Evolutionary conservation across 805 yeast genomes (phyloP), one percentile per base, ranked within the genome.

Genomic region (Tetrapisispora arboricola): DNA sequence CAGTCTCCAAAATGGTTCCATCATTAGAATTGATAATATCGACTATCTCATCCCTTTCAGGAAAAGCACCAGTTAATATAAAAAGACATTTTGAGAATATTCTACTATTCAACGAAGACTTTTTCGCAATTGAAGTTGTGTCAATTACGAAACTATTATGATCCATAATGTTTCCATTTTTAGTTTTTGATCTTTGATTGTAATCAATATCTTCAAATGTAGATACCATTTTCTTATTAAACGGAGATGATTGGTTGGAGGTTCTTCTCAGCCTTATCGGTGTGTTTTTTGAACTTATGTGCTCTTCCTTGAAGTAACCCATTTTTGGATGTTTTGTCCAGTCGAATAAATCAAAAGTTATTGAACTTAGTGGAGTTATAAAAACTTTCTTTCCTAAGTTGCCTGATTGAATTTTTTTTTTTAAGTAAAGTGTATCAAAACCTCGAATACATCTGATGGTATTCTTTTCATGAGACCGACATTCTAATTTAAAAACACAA

Each of bases 391-490:
- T 54, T 1, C 46, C 46, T 13, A 55, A 36, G 11, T 36, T 35
- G 11, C 54, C 54, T 22, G 51, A 50, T 15, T 43, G 45, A 29
- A 43, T 53, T 19, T 56, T 46, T 36, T 53, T 60, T 44, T 51
- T 62, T 6, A 67, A 57, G 45, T 62, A 60, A 2, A 76, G 71
- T 0, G 67, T 61, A 51, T 78, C 77, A 50, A 64, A 80, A 0
- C 87, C 87, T 47, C 86, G 62, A 42, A 76, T 65, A 52, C 86
- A 80, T 37, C 66, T 57, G 6, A 79, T 67, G 0, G 47, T 47
- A 15, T 55, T 49, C 8, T 44, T 46, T 7, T 56, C 50, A 2
- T 49, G 43, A 9, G 34, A 32, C 3, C 34, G 19, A 41, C 60
- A 56, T 28, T 58, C 62, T 27, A 80, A 54, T 0, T 78, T 83